Evolutionary conservation across 2,329 filamentous ascomycete genomes (phyloP), one percentile per base, ranked within the genome.

Genomic region (Thielaviopsis punctulata): DNA sequence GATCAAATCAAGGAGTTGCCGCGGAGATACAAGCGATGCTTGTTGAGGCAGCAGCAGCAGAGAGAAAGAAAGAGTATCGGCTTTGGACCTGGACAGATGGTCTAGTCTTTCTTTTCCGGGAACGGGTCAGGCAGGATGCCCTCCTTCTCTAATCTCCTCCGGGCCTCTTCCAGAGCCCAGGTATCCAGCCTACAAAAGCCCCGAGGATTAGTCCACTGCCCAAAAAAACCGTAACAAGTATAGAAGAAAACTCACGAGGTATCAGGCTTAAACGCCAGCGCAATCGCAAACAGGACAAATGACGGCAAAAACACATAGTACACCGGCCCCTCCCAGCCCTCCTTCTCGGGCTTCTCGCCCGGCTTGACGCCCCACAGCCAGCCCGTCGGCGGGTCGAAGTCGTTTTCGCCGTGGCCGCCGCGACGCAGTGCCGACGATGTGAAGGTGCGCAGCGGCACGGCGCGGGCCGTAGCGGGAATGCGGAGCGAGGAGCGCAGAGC

Each of bases 81-180:
- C 58, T 60, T 65, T 64, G 54, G 63, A 64, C 61, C 65, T 58
- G 56, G 55, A 56, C 52, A 44, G 59, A 8, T 10, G 25, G 12
- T 46, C 30, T 59, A 67, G 51, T 68, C 60, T 66, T 76, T 76
- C 70, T 77, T 76, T 66, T 80, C 74, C 54, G 76, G 68, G 52
- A 70, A 67, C 41, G 85, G 83, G 62, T 95, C 90, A 63, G 86
- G 79, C 63, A 96, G 71, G 64, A 96, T 89, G 55, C 92, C 92
- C 73, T 98, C 92, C 56, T 81, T 84, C 73, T 98, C 92, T 76
- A 98, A 80, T 72, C 92, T 79, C 72, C 92, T 79, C 64, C 92
- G 79, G 51, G 92, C 92, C 73, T 98, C 92, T 71, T 98, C 92
- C 44, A 98, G 80, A 57, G 92, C 92, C 92, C 92, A 98, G 52